phyloP scores from a whole-genome alignment of 73 alveolate species.

The Blepharisma stoltei region DNA sequence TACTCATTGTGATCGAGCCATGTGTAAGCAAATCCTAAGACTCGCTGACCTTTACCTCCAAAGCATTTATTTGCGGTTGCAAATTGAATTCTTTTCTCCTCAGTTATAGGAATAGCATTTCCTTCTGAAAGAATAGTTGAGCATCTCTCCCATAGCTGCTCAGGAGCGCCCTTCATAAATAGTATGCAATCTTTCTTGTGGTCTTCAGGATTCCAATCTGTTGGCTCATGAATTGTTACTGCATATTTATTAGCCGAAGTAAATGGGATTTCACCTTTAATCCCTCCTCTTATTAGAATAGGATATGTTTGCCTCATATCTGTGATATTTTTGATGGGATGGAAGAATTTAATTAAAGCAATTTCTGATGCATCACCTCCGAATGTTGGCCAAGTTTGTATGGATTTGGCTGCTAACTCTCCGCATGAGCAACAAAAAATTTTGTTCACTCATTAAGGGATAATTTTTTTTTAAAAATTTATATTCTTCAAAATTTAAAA shows the following conservation, averaged over 20 bases:
- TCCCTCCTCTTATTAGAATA: constrained; percentile 34
- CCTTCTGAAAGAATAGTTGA: constrained; percentile 19
- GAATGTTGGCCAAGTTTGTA: constrained; percentile 51
- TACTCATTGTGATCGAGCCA: constrained; percentile 47
- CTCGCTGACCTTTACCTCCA: constrained; percentile 86
- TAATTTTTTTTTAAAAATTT: too few relatives aligned
- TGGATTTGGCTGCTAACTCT: not conserved
- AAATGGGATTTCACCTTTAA: constrained; percentile 49
- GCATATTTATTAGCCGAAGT: constrained; percentile 51
- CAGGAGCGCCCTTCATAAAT: constrained; percentile 62
- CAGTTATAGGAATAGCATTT: constrained; percentile 24
- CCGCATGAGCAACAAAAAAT: too few relatives aligned
- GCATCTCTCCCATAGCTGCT: constrained; percentile 38
- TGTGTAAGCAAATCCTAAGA: constrained; percentile 65
- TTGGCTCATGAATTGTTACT: constrained; percentile 40
- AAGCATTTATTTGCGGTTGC: constrained; percentile 52
- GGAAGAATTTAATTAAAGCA: constrained; percentile 89
- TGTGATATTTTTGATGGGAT: constrained; percentile 64
- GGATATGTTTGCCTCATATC: constrained; percentile 44
- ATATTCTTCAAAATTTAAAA: too few relatives aligned
- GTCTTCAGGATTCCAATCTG: not conserved
- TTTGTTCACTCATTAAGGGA: too few relatives aligned
- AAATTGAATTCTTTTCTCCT: constrained; percentile 41
- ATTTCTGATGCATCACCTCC: constrained; percentile 90
- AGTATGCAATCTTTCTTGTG: constrained; percentile 34